Percentiles rank a stretch among this genome's conserved stretches.
Conservation (phyloP, 2,329 filamentous ascomycete species). For the Decorospora gaudefroyi region DNA sequence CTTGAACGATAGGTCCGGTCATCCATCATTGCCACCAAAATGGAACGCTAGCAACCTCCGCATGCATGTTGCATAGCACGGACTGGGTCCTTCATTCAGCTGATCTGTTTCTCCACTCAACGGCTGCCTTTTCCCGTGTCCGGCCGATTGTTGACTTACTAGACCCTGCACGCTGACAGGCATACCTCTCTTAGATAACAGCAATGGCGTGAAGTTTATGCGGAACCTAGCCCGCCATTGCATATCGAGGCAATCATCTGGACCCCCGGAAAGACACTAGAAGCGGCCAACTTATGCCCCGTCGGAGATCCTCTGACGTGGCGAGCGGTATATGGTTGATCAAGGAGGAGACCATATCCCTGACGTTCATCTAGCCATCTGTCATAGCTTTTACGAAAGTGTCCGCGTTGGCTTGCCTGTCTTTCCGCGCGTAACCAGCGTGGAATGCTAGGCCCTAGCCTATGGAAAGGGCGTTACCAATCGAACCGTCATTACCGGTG, state of each 20-base stretch:
- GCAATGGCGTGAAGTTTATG: constrained; percentile 51
- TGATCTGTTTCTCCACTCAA: constrained; percentile 48
- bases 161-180: constrained; percentile 50
- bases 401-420: constrained; percentile 35
- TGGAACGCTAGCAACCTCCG: constrained; percentile 43
- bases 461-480: constrained; percentile 41
- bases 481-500: constrained; percentile 44
- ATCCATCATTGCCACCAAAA: constrained; percentile 43
- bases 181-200: constrained; percentile 50
- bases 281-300: constrained; percentile 53
- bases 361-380: constrained; percentile 48
- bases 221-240: constrained; percentile 51
- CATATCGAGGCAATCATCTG: constrained; percentile 53
- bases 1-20: constrained; percentile 43
- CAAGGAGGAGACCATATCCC: constrained; percentile 44
- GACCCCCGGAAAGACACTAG: constrained; percentile 51
- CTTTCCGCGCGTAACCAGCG: constrained; percentile 34
- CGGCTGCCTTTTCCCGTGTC: constrained; percentile 46
- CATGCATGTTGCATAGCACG: constrained; percentile 49
- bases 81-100: constrained; percentile 44
- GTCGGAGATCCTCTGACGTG: constrained; percentile 60
- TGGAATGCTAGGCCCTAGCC: constrained; percentile 37
- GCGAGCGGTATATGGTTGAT: constrained; percentile 54
- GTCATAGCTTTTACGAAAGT: constrained; percentile 44
- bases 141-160: constrained; percentile 49